A percentile compares a stretch with the other conserved stretches of the same genome.
These are phyloP conservation scores for Candida saitoana DNA, from an alignment of 805 yeast species.

Conservation along the genomic window DNA sequence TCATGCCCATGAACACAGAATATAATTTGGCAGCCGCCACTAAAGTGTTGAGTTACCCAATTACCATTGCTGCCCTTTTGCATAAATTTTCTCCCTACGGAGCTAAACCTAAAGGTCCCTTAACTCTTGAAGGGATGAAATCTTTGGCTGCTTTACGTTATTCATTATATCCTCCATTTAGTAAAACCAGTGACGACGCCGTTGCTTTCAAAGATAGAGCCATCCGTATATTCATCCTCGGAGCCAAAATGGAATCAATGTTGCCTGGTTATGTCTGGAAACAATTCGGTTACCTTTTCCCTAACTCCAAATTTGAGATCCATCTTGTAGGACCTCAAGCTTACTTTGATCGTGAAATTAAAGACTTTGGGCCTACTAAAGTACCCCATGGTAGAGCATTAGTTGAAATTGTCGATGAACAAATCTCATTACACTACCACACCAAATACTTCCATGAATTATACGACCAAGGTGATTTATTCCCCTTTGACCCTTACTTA, in stretches of 20 bases:
- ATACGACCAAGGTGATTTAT: constrained; percentile 89
- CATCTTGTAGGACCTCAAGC: constrained; percentile 95
- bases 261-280: constrained; percentile 95
- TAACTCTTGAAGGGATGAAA: constrained; percentile 88
- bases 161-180: constrained; percentile 68
- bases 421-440: constrained; percentile 72
- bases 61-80: constrained; percentile 78
- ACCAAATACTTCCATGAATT: constrained; percentile 88
- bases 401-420: constrained; percentile 67
- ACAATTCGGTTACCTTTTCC: constrained; percentile 82
- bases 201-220: constrained; percentile 78
- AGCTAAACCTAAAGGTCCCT: constrained; percentile 77
- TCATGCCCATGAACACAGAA: constrained; percentile 94
- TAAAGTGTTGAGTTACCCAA: constrained; percentile 88
- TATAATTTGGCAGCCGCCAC: constrained; percentile 94
- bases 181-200: constrained; percentile 42
- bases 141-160: constrained; percentile 90
- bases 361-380: constrained; percentile 53
- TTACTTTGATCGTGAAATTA: constrained; percentile 64
- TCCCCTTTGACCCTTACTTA: constrained; percentile 96
- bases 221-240: constrained; percentile 81
- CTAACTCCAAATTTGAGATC: constrained; percentile 75
- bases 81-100: constrained; percentile 85
- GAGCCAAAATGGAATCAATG: constrained; percentile 90
- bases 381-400: constrained; percentile 57